A percentile compares a stretch with the other conserved stretches of the same genome.
Evolutionary conservation across 306 rosid genomes (phyloP).

Genomic region (Lupinus albus): DNA sequence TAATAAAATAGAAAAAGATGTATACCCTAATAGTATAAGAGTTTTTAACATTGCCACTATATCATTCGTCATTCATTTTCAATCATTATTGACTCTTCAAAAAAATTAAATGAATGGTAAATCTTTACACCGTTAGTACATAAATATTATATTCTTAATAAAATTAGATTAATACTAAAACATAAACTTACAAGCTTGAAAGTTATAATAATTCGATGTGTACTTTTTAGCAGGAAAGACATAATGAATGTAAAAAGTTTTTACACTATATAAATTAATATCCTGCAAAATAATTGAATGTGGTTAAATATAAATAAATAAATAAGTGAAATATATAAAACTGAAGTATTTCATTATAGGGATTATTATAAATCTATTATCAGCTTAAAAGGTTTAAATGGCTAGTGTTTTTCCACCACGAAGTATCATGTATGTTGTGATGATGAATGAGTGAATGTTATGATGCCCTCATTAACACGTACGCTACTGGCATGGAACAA

Average conservation of each 20-base stretch:
- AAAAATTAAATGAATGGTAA: no score
- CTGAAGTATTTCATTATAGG: neutral
- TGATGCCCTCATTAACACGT: conserved; percentile 34
- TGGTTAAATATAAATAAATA: neutral
- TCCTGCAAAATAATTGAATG: neutral
- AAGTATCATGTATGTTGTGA: neutral
- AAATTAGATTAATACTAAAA: neutral
- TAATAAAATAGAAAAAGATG: neutral
- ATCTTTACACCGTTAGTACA: no score
- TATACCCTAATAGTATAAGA: no score
- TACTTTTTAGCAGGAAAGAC: neutral
- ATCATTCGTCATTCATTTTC: no score
- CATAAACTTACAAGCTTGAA: conserved; percentile 1
- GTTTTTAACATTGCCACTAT: no score
- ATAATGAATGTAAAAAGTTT: neutral
- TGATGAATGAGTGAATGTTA: neutral
- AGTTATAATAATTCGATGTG: neutral
- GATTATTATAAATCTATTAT: neutral
- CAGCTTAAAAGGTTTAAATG: neutral
- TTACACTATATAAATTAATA: neutral
- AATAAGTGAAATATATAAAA: neutral
- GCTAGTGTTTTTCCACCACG: neutral
- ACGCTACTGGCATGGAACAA: conserved; percentile 34
- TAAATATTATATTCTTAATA: no score
- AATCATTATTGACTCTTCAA: no score